Evolutionary conservation across 23 red algal species (phyloP).

Genomic region (Gracilariopsis chorda): DNA sequence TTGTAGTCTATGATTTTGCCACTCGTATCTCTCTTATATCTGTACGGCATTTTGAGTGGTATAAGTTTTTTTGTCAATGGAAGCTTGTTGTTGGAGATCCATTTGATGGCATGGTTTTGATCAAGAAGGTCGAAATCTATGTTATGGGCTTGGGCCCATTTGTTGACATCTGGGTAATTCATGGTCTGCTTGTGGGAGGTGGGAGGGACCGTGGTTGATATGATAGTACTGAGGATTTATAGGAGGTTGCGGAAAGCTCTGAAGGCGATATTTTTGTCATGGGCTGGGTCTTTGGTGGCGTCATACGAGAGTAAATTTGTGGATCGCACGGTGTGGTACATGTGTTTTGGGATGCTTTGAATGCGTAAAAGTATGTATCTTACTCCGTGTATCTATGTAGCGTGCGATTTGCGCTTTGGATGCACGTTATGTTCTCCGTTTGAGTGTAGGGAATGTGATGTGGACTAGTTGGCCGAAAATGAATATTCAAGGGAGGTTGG

Average conservation of each 20-base stretch:
- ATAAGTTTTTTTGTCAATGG: neutral
- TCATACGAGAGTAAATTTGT: constrained; percentile 14
- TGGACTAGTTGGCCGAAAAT: neutral
- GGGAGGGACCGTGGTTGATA: neutral
- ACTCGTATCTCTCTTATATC: neutral
- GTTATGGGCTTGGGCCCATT: constrained; percentile 12
- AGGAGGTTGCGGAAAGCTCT: neutral
- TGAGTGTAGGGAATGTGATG: neutral
- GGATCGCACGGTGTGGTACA: neutral
- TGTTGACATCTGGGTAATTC: constrained; percentile 17
- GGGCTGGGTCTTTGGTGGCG: neutral
- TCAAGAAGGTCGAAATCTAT: constrained; percentile 31
- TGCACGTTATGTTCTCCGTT: neutral
- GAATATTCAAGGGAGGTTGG: neutral
- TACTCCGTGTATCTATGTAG: neutral
- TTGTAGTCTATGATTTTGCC: neutral
- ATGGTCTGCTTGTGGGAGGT: neutral
- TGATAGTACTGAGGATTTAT: neutral
- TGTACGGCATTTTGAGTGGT: constrained; percentile 10
- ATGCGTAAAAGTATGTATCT: neutral
- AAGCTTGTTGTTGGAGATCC: neutral
- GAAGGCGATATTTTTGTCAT: neutral
- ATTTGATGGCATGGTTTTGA: neutral
- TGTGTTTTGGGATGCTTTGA: neutral
- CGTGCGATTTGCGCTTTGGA: neutral